A percentile compares a stretch with the other conserved stretches of the same genome.
Evolutionary conservation across 2,329 filamentous ascomycete genomes (phyloP).

Genomic region (Fusarium camptoceras): DNA sequence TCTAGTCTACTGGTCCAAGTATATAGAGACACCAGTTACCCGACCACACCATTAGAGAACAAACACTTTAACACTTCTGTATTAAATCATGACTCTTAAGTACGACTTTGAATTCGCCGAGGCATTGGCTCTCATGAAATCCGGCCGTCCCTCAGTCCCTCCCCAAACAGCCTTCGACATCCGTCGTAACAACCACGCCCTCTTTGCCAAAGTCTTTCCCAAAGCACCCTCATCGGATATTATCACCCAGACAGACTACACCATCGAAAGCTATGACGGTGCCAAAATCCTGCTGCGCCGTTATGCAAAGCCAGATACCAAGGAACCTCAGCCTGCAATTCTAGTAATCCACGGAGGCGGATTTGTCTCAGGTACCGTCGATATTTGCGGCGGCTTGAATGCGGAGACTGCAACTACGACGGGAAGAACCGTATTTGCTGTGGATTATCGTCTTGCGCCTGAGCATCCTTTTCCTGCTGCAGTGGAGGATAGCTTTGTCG

Average conservation of each 20-base stretch:
- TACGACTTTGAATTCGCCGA: constrained; percentile 39
- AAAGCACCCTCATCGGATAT: neutral
- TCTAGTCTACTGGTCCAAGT: neutral
- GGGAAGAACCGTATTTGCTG: constrained; percentile 31
- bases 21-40: constrained; percentile 5
- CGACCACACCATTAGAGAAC: neutral
- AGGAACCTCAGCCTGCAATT: constrained; percentile 29
- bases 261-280: constrained; percentile 31
- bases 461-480: constrained; percentile 29
- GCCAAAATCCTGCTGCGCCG: constrained; percentile 26
- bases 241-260: constrained; percentile 24
- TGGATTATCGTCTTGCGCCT: constrained; percentile 41
- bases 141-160: constrained; percentile 3
- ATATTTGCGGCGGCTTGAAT: constrained; percentile 5
- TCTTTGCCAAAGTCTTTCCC: constrained; percentile 20
- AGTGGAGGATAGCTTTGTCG: constrained; percentile 36
- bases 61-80: neutral
- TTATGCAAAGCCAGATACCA: constrained; percentile 19
- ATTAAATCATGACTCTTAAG: constrained; percentile 22
- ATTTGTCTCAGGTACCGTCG: constrained; percentile 21
- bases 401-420: constrained; percentile 4
- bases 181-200: constrained; percentile 10
- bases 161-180: constrained; percentile 28
- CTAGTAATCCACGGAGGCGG: constrained; percentile 37
- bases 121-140: constrained; percentile 26